Percentiles rank a stretch among this genome's conserved stretches.
Conservation (phyloP, 1,139 yeast genomes). For the Nakaseomyces uthaithaninus region DNA sequence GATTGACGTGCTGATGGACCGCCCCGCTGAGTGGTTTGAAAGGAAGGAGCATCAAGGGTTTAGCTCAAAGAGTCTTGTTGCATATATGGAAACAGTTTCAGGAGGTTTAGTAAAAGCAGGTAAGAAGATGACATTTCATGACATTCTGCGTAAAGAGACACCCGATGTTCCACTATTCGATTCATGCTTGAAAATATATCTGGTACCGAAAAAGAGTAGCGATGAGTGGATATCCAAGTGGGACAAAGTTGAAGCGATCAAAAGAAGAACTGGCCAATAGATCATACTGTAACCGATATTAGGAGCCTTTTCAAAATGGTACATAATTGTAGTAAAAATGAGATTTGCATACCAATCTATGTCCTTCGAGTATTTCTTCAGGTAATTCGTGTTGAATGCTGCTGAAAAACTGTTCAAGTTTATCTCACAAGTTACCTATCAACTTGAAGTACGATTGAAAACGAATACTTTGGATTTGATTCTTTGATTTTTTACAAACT, state of each 20-base stretch:
- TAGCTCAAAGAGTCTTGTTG: slow-evolving; percentile 50
- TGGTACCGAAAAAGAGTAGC: slow-evolving; percentile 68
- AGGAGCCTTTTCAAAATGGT: too few relatives aligned
- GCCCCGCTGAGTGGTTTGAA: slow-evolving; percentile 67
- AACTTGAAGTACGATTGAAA: too few relatives aligned
- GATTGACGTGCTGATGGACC: slow-evolving; percentile 46
- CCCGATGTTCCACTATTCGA: slow-evolving; percentile 78
- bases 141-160: slow-evolving; percentile 51
- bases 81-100: slow-evolving; percentile 69
- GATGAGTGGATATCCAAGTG: slow-evolving; percentile 58
- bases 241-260: slow-evolving; percentile 57
- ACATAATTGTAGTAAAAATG: too few relatives aligned
- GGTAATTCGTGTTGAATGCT: too few relatives aligned
- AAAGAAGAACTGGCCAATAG: slow-evolving; percentile 28
- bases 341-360: too few relatives aligned
- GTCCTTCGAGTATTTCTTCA: too few relatives aligned
- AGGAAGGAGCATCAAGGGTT: slow-evolving; percentile 57
- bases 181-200: slow-evolving; percentile 59
- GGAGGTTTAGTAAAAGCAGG: slow-evolving; percentile 89
- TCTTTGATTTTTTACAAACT: neutral
- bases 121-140: slow-evolving; percentile 59
- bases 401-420: too few relatives aligned
- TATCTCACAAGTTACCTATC: too few relatives aligned
- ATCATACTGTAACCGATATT: too few relatives aligned
- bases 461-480: too few relatives aligned